Percentiles rank a stretch among this genome's conserved stretches.
phyloP scores from a whole-genome alignment of 1,284 basidiomycete genomes.

The Puccinia triticina region DNA sequence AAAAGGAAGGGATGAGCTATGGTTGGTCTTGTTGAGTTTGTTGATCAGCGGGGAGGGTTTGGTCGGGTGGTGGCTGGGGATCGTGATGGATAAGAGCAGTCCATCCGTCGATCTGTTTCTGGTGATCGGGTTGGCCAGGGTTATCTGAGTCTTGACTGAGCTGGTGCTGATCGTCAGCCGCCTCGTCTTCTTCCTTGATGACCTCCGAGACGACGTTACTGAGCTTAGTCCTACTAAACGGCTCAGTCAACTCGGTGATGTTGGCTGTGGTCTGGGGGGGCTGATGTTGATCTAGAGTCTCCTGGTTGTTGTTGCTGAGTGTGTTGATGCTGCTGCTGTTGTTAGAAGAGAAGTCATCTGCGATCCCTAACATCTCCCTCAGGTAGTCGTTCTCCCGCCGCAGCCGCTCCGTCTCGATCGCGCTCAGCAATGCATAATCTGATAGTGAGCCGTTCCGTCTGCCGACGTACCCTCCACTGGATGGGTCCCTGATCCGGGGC shows the following conservation, averaged over 20 bases:
- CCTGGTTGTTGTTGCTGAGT: neutral
- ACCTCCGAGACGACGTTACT: neutral
- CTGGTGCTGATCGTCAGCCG: neutral
- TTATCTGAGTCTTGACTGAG: no score
- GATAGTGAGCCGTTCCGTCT: constrained; percentile 56
- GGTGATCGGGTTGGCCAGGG: no score
- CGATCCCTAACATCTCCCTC: constrained; percentile 72
- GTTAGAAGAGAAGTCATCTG: constrained; percentile 29
- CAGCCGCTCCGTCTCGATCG: constrained; percentile 76
- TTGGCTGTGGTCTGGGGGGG: neutral
- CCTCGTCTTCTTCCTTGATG: constrained; percentile 5
- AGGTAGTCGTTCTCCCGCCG: constrained; percentile 79
- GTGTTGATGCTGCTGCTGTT: neutral
- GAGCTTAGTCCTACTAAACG: neutral
- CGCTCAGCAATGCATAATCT: constrained; percentile 83
- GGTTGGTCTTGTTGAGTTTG: no score
- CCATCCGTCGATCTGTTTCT: neutral
- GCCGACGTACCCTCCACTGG: constrained; percentile 43
- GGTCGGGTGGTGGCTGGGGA: neutral
- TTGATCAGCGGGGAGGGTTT: no score
- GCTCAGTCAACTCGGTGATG: constrained; percentile 3
- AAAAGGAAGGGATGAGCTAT: no score
- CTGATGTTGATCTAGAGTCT: neutral
- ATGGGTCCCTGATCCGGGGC: constrained; percentile 41
- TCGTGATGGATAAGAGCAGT: neutral